Conservation (phyloP, 2,329 filamentous ascomycete species). For the Acrocalymma vagum region DNA sequence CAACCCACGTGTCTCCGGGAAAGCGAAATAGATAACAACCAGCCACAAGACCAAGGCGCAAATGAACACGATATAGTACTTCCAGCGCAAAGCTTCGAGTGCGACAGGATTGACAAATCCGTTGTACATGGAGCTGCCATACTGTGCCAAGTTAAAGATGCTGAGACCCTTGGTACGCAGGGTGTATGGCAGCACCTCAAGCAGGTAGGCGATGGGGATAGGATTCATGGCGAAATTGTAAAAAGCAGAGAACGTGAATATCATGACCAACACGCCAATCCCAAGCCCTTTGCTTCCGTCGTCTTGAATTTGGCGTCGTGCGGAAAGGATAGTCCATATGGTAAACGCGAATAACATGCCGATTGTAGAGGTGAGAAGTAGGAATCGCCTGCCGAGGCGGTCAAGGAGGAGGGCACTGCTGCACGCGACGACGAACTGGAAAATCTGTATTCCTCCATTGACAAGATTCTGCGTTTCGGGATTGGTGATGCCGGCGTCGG, state of each 20-base stretch:
- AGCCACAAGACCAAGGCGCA: slow-evolving; percentile 21
- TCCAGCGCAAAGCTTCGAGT: slow-evolving; percentile 24
- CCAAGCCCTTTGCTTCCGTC: slow-evolving; percentile 16
- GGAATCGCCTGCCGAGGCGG: slow-evolving; percentile 51
- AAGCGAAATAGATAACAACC: slow-evolving; percentile 20
- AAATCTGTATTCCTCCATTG: slow-evolving; percentile 46
- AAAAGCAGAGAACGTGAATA: slow-evolving; percentile 20
- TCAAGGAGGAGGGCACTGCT: slow-evolving; percentile 62
- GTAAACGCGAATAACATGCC: slow-evolving; percentile 55
- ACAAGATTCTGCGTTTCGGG: slow-evolving; percentile 46
- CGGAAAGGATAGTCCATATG: slow-evolving; percentile 49
- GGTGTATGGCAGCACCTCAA: slow-evolving; percentile 42
- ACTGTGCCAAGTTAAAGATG: slow-evolving; percentile 15
- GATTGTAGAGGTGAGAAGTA: slow-evolving; percentile 52
- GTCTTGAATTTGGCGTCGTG: slow-evolving; percentile 27
- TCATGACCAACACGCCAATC: slow-evolving; percentile 13
- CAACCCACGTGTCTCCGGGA: slow-evolving; percentile 35
- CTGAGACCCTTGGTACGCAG: slow-evolving; percentile 26
- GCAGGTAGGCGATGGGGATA: slow-evolving; percentile 56
- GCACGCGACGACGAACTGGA: slow-evolving; percentile 55
- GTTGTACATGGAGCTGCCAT: slow-evolving; percentile 18
- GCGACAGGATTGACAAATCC: slow-evolving; percentile 25
- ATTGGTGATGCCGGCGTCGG: slow-evolving; percentile 48
- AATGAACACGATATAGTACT: slow-evolving; percentile 29
- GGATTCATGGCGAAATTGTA: slow-evolving; percentile 41